phyloP scores from a whole-genome alignment of 1,284 basidiomycete genomes.

The Exsudoporus floridanus region DNA sequence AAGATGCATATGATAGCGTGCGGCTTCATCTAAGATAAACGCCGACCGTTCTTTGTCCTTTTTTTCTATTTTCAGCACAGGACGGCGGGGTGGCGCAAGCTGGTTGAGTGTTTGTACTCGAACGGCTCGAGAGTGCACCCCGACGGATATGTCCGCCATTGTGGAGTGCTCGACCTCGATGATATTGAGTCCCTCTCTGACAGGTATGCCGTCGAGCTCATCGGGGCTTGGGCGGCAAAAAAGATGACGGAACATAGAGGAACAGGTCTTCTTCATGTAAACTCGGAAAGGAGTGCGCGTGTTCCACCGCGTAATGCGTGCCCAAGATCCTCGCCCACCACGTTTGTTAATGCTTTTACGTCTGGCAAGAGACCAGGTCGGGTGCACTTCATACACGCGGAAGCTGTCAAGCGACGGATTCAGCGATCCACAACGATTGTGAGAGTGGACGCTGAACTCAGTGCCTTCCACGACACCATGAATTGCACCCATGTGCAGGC shows the following conservation, averaged over 20 bases:
- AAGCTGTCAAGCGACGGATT: conserved; percentile 54
- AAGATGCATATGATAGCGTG: conserved; percentile 48
- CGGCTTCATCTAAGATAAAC: conserved; percentile 41
- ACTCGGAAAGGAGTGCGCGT: conserved; percentile 50
- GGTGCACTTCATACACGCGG: conserved; percentile 49
- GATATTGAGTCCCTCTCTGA: conserved; percentile 37
- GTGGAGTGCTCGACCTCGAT: conserved; percentile 37
- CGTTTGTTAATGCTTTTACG: conserved; percentile 36
- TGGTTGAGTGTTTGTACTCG: conserved; percentile 41
- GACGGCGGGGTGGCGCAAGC: conserved; percentile 33
- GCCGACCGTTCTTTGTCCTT: conserved; percentile 36
- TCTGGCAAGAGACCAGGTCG: conserved; percentile 57
- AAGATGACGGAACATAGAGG: conserved; percentile 40
- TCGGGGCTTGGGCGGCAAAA: conserved; percentile 34
- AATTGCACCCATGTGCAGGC: conserved; percentile 54
- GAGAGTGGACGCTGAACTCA: conserved; percentile 57
- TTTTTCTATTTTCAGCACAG: conserved; percentile 38
- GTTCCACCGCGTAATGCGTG: conserved; percentile 56
- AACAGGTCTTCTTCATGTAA: conserved; percentile 40
- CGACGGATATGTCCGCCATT: conserved; percentile 43
- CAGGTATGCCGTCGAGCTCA: conserved; percentile 27
- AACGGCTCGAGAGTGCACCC: conserved; percentile 36
- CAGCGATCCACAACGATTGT: conserved; percentile 54
- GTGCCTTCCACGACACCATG: conserved; percentile 61
- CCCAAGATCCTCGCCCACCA: conserved; percentile 50